Conservation (phyloP, 2,329 filamentous ascomycete species). For the Dothiorella sarmentorum region DNA sequence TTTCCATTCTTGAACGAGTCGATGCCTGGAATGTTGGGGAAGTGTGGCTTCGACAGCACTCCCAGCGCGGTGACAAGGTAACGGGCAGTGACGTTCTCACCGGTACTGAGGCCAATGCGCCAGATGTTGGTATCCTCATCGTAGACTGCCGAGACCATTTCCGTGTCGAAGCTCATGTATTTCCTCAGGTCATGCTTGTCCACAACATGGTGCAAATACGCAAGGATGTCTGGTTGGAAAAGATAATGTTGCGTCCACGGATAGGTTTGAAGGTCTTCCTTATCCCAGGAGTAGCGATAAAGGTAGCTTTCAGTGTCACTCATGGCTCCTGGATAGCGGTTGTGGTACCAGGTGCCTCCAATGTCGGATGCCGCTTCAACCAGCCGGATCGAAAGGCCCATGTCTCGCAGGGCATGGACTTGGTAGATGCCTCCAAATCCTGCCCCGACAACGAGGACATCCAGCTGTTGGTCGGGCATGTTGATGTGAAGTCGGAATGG, state of each 20-base stretch:
- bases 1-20: slow-evolving; percentile 32
- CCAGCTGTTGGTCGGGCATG: slow-evolving; percentile 5
- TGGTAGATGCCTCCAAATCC: slow-evolving; percentile 31
- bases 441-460: slow-evolving; percentile 28
- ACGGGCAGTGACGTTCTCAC: slow-evolving; percentile 21
- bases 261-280: slow-evolving; percentile 32
- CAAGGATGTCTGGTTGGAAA: slow-evolving; percentile 32
- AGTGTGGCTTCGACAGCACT: slow-evolving; percentile 30
- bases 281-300: slow-evolving; percentile 35
- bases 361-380: slow-evolving; percentile 24
- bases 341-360: slow-evolving; percentile 30
- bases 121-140: slow-evolving; percentile 31
- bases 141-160: slow-evolving; percentile 33
- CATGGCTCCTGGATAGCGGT: slow-evolving; percentile 29
- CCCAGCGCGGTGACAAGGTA: slow-evolving; percentile 35
- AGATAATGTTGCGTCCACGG: slow-evolving; percentile 39
- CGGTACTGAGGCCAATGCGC: slow-evolving; percentile 28
- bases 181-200: slow-evolving; percentile 33
- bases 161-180: slow-evolving; percentile 43
- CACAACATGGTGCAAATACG: slow-evolving; percentile 34
- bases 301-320: slow-evolving; percentile 21
- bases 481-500: too few species aligned
- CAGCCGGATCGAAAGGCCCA: slow-evolving; percentile 25
- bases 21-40: slow-evolving; percentile 35
- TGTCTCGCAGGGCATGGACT: slow-evolving; percentile 27